Percentiles rank a stretch among this genome's conserved stretches.
Conservation (phyloP, 2,329 filamentous ascomycete species). For the Ophiostoma angusticollis region DNA sequence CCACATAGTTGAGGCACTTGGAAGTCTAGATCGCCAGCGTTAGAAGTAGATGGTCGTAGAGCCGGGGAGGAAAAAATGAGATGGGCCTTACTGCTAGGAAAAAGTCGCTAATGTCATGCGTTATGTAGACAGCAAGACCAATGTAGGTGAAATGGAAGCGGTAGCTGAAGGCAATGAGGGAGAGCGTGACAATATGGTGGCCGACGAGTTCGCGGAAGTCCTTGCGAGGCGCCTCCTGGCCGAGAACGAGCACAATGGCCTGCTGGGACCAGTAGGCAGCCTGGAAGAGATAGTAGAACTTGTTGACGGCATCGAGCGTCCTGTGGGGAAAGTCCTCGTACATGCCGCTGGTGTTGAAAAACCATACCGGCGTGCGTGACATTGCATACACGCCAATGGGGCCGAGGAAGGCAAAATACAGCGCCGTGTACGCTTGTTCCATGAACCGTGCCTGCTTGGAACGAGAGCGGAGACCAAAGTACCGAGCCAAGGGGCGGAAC, state of each 20-base stretch:
- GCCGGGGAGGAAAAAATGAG: not conserved
- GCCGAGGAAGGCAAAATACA: constrained; percentile 77
- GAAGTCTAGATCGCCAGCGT: constrained; percentile 60
- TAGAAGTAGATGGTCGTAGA: not conserved
- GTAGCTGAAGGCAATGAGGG: constrained; percentile 76
- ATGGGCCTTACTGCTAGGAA: constrained; percentile 82
- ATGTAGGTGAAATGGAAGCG: constrained; percentile 96
- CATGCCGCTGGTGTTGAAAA: constrained; percentile 85
- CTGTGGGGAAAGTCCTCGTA: constrained; percentile 79
- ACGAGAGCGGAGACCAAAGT: constrained; percentile 54
- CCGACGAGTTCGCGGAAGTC: constrained; percentile 89
- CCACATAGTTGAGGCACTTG: constrained; percentile 84
- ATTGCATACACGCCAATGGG: constrained; percentile 84
- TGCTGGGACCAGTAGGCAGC: constrained; percentile 95
- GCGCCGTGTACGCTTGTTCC: constrained; percentile 88
- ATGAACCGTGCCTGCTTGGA: constrained; percentile 84
- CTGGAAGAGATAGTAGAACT: constrained; percentile 92
- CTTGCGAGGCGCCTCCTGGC: constrained; percentile 85
- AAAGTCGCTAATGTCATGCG: constrained; percentile 89
- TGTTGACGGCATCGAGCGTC: constrained; percentile 68
- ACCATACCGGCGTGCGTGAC: constrained; percentile 84
- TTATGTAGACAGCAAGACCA: constrained; percentile 84
- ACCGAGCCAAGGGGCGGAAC: constrained; percentile 61
- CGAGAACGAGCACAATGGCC: constrained; percentile 72
- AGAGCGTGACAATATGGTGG: constrained; percentile 80